These are phyloP conservation scores for Edaphochlamys debaryana DNA, from an alignment of 139 green algal genomes.

Conservation along the genomic window DNA sequence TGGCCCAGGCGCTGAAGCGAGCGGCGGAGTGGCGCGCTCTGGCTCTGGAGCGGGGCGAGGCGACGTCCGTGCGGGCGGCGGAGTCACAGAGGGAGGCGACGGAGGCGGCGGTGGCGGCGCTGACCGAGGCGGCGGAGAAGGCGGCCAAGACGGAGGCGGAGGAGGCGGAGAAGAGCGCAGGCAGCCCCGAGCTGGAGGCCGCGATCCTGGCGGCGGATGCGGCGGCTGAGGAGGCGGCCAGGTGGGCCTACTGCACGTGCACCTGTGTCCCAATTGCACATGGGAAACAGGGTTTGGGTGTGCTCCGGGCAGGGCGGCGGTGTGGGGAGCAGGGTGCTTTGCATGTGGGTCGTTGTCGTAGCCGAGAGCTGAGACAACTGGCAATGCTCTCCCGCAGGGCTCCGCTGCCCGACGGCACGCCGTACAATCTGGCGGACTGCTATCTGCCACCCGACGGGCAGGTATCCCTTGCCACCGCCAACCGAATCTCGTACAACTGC, in stretches of 20 bases:
- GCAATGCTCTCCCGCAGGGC: too few species aligned
- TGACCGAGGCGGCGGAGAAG: not conserved
- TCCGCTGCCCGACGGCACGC: not conserved
- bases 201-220: conserved; percentile 1
- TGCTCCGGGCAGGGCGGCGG: too few species aligned
- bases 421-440: not conserved
- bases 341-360: too few species aligned
- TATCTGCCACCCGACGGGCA: conserved; percentile 7
- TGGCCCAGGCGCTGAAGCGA: not conserved
- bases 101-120: not conserved
- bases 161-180: not conserved
- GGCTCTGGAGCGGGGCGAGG: conserved; percentile 2
- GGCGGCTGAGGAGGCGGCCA: not conserved
- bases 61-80: not conserved
- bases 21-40: not conserved
- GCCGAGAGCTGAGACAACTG: too few species aligned
- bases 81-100: not conserved
- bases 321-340: too few species aligned
- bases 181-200: not conserved
- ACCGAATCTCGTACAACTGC: conserved; percentile 45
- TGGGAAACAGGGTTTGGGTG: too few species aligned
- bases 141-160: not conserved
- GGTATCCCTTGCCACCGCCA: conserved; percentile 34
- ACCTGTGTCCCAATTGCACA: too few species aligned
- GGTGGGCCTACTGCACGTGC: too few species aligned